Evolutionary conservation across 2,329 filamentous ascomycete genomes (phyloP), one percentile per base, ranked within the genome.

Genomic region (Aschersonia sp.): DNA sequence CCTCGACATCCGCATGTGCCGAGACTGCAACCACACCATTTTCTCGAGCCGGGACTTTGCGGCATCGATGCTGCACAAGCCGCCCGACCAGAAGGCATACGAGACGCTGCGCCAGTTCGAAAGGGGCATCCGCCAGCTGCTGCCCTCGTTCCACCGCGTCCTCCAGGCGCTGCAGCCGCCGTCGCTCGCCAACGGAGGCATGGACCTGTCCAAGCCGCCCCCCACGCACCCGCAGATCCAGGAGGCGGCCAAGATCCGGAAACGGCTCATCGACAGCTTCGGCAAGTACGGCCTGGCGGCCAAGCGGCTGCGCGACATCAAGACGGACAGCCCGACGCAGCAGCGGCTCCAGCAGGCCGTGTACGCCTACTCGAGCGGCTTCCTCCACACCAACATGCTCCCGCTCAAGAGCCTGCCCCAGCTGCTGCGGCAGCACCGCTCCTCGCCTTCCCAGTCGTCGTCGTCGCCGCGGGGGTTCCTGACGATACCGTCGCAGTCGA

Each of bases 351-450:
- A 95, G 57, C 84, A 81, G 57, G 81, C 86, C 4, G 81, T 95
- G 10, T 88, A 94, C 56, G 76, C 83, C 39, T 83, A 89, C 54
- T 86, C 88, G 1, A 87, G 83, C 46, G 76, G 76, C 45, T 95
- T 95, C 56, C 67, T 95, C 5, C 88, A 94, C 58, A 74, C 87
- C 4, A 87, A 95, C 58, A 94, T 95, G 86, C 73, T 95, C 7
- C 87, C 89, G 0, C 69, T 95, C 11, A 94, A 87, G 60, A 77
- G 78, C 31, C 68, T 88, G 0, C 84, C 84, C 0, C 77, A 79
- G 41, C 69, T 87, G 53, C 69, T 88, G 12, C 69, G 68, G 46
- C 65, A 66, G 6, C 63, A 66, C 3, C 66, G 66, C 41, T 57
- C 61, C 8, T 37, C 35, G 35, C 35, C 8, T 12, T 12, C 12